Base-by-base conservation (phyloP, 176 grass and related monocot species). In the Luzula sylvatica region DNA sequence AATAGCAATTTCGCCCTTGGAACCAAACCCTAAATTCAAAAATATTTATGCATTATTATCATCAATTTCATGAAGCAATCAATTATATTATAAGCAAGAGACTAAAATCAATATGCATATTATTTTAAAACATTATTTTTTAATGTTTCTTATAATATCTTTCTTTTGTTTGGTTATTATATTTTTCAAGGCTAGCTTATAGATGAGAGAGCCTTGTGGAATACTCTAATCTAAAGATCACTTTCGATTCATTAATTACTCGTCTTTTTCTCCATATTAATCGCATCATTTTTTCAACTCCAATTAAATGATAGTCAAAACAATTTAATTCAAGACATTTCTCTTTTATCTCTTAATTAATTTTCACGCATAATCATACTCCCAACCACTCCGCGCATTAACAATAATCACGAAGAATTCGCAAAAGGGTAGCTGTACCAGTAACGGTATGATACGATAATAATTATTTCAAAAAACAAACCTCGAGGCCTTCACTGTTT, bases 401-500 rank as follows among this genome's bases (percentile, higher is more conserved):
- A 35, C 9, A 35, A 35, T 9, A 35, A 35, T 7, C 30, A 35
- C n/a, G n/a, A n/a, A n/a, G n/a, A n/a, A n/a, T n/a, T n/a, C n/a
- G n/a, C n/a, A n/a, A n/a, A n/a, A n/a, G n/a, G 30, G 30, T 35
- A 4, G 5, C 30, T 35, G 30, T 35, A 35, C 30, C 30, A 35
- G 30, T 35, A 35, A n/a, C 14, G 4, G 43, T n/a, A 4, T 46
- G 12, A 46, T 13, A 46, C 46, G n/a, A 21, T 19, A 64, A 64
- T 64, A 29, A 35, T 35, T 35, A 7, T 9, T 35, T n/a, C 20
- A 6, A 64, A 56, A 20, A 2, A 55, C 49, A 12, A 45, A 96
- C 85, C 90, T 89, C 81, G 39, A 96, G 58, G 26, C 90, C 84
- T 55, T 96, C 81, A 42, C 81, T 96, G 58, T 96, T 86, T 70